Conservation (phyloP, 83 land plant genomes). For the Picea engelmannii region DNA sequence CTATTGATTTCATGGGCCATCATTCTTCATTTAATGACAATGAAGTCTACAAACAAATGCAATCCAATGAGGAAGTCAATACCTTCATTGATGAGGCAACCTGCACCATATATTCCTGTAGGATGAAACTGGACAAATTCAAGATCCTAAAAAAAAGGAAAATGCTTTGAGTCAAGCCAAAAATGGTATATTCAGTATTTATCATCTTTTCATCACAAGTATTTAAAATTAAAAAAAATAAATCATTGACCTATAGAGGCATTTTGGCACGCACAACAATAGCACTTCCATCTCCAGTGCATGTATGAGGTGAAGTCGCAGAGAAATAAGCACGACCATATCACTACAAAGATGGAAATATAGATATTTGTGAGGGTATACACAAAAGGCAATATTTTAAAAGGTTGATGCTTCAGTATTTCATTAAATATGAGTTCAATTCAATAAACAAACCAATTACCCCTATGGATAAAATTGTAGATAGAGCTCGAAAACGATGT, state of each 20-base stretch:
- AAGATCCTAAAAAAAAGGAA: conserved; percentile 62
- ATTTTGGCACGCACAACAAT: conserved; percentile 50
- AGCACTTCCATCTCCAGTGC: conserved; percentile 99
- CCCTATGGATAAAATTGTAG: conserved; percentile 96
- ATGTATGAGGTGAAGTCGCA: conserved; percentile 96
- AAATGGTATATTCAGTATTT: background rate
- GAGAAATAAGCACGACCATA: conserved; percentile 40
- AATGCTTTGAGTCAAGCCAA: too few relatives aligned
- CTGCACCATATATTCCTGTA: conserved; percentile 77
- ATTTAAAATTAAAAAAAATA: background rate
- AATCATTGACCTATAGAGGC: conserved; percentile 56
- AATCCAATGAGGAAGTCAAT: too few relatives aligned
- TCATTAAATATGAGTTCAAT: background rate
- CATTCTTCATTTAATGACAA: too few relatives aligned
- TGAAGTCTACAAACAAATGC: too few relatives aligned
- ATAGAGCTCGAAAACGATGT: conserved; percentile 78
- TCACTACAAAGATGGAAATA: background rate
- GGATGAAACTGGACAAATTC: conserved; percentile 65
- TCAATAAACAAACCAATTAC: conserved; percentile 35
- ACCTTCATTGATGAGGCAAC: too few relatives aligned
- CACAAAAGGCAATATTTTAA: background rate
- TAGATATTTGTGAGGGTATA: background rate
- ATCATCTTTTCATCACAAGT: background rate
- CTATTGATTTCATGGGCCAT: too few relatives aligned
- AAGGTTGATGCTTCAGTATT: background rate